phyloP scores from a whole-genome alignment of 805 yeast species.

The Monosporozyma solicola region DNA sequence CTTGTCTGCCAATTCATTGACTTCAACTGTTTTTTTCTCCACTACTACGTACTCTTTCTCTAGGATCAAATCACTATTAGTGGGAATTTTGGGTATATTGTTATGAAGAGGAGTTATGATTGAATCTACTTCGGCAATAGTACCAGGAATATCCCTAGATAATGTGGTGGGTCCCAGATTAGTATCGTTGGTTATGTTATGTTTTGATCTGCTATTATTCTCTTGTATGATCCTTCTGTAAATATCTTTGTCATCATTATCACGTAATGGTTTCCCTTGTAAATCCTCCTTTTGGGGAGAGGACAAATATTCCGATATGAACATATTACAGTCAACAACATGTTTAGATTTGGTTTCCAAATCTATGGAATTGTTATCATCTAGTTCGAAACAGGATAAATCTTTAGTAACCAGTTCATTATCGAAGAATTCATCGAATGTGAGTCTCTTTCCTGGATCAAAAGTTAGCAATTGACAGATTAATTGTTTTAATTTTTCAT shows the following conservation, averaged over 20 bases:
- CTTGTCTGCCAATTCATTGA: constrained; percentile 92
- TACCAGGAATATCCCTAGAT: background rate
- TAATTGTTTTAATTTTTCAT: constrained; percentile 57
- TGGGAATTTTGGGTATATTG: background rate
- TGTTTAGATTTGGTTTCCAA: constrained; percentile 54
- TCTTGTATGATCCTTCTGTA: background rate
- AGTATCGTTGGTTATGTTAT: background rate
- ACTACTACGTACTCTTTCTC: constrained; percentile 91
- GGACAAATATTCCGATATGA: constrained; percentile 71
- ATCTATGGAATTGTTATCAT: constrained; percentile 38
- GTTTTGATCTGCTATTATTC: background rate
- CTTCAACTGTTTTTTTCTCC: constrained; percentile 90
- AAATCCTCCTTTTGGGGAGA: constrained; percentile 16
- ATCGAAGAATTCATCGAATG: constrained; percentile 78
- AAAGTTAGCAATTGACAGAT: constrained; percentile 71
- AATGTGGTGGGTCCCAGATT: background rate
- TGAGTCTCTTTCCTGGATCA: constrained; percentile 80
- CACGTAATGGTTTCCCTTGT: background rate
- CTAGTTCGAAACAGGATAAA: constrained; percentile 31
- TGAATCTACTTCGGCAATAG: background rate
- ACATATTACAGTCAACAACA: constrained; percentile 63
- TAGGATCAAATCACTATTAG: constrained; percentile 37
- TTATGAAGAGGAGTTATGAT: background rate
- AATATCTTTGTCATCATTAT: background rate
- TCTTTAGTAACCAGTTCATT: constrained; percentile 56